Conservation (phyloP, 2,329 filamentous ascomycete genomes). For the Phoma sp. region DNA sequence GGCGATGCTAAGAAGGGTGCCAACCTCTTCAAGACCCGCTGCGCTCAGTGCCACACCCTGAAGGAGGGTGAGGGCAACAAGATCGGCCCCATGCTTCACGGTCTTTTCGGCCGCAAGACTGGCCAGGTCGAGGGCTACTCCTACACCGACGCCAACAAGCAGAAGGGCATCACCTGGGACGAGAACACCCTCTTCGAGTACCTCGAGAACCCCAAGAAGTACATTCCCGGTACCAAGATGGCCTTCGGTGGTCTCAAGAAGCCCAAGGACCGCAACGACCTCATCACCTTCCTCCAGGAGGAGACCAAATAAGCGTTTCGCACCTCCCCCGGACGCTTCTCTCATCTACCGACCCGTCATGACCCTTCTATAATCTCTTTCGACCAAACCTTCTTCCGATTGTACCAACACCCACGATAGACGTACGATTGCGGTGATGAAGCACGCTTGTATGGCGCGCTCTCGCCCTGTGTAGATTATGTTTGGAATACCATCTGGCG, state of each 20-base stretch:
- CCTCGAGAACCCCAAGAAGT: slow-evolving; percentile 99
- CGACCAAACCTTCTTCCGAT: slow-evolving; percentile 31
- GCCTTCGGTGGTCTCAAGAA: slow-evolving; percentile 99
- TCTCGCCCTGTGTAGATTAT: slow-evolving; percentile 44
- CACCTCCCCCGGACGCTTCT: slow-evolving; percentile 32
- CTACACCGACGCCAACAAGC: slow-evolving; percentile 99
- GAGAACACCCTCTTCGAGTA: slow-evolving; percentile 90
- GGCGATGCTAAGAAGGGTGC: slow-evolving; percentile 96
- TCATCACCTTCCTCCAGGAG: slow-evolving; percentile 84
- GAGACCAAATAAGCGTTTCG: slow-evolving; percentile 67
- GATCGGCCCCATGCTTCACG: slow-evolving; percentile 95
- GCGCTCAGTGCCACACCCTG: slow-evolving; percentile 97
- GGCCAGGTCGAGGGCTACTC: slow-evolving; percentile 90
- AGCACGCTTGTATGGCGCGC: slow-evolving; percentile 26
- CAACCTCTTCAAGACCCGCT: slow-evolving; percentile 98
- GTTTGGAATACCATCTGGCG: slow-evolving; percentile 44
- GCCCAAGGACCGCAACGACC: slow-evolving; percentile 98
- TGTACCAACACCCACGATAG: slow-evolving; percentile 50
- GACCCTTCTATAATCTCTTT: slow-evolving; percentile 37
- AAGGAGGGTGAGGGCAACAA: slow-evolving; percentile 93
- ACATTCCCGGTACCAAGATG: slow-evolving; percentile 99
- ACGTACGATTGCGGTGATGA: slow-evolving; percentile 46
- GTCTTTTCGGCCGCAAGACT: slow-evolving; percentile 95
- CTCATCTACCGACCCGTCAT: slow-evolving; percentile 30
- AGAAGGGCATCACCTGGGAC: slow-evolving; percentile 89